A percentile compares a stretch with the other conserved stretches of the same genome.
These are phyloP conservation scores for Chlorella sp. DNA, from an alignment of 139 green algal species.

Conservation along the genomic window DNA sequence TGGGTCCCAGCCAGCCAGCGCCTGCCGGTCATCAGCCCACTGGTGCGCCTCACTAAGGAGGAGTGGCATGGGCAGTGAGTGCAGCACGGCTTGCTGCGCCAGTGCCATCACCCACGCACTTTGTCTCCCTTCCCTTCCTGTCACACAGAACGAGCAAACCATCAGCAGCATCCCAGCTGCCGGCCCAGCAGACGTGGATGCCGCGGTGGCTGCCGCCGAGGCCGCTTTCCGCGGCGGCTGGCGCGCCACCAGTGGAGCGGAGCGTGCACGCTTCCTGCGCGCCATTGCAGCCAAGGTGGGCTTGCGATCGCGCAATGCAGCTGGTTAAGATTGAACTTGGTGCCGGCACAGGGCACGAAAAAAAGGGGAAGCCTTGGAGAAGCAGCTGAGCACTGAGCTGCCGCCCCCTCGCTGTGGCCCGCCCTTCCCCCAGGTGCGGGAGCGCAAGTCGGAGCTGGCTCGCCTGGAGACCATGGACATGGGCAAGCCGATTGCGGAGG, in stretches of 20 bases:
- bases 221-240: slow-evolving; percentile 60
- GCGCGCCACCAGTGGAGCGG: slow-evolving; percentile 54
- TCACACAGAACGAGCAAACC: slow-evolving; percentile 47
- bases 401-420: too few relatives aligned
- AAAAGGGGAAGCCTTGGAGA: too few relatives aligned
- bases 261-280: slow-evolving; percentile 63
- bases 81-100: too few relatives aligned
- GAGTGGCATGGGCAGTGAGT: too few relatives aligned
- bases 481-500: slow-evolving; percentile 90
- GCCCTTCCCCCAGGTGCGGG: slow-evolving; percentile 73
- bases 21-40: background rate
- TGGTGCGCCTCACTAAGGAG: too few relatives aligned
- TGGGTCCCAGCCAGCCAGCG: background rate
- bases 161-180: slow-evolving; percentile 73
- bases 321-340: background rate
- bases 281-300: slow-evolving; percentile 70
- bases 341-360: background rate
- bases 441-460: slow-evolving; percentile 72
- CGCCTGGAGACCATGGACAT: slow-evolving; percentile 80
- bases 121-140: too few relatives aligned
- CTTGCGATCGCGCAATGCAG: too few relatives aligned
- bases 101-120: too few relatives aligned
- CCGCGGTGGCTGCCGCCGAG: slow-evolving; percentile 61
- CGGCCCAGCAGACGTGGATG: slow-evolving; percentile 64
- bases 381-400: too few relatives aligned